A percentile compares a stretch with the other conserved stretches of the same genome.
These are phyloP conservation scores for Sarocladium oryzae DNA, from an alignment of 2,329 filamentous ascomycete genomes.

Conservation along the genomic window DNA sequence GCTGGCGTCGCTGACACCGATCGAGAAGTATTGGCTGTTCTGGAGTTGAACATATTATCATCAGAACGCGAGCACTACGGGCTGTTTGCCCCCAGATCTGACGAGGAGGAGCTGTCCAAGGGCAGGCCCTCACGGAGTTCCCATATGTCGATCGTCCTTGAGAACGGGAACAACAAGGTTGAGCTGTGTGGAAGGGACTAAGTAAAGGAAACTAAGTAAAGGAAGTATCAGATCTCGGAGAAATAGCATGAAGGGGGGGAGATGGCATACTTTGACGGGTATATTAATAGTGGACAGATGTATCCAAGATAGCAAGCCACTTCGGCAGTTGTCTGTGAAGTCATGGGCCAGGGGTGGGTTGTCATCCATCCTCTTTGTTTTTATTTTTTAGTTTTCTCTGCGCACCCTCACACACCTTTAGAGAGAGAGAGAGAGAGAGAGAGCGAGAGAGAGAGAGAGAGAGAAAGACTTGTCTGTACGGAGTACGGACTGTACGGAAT, in stretches of 20 bases:
- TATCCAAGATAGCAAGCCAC: neutral
- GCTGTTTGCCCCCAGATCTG: neutral
- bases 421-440: too few relatives aligned
- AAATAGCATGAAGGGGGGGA: neutral
- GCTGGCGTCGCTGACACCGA: neutral
- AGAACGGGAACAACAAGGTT: too few relatives aligned
- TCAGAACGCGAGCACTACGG: neutral
- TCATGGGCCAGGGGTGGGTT: neutral
- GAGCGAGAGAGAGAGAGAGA: too few relatives aligned
- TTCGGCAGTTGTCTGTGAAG: conserved; percentile 2
- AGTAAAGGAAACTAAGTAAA: neutral
- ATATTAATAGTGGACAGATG: conserved; percentile 6
- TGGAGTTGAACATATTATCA: neutral
- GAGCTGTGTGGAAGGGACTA: neutral
- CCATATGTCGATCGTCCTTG: neutral
- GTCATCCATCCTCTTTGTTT: neutral
- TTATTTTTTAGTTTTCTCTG: conserved; percentile 3
- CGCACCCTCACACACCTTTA: neutral
- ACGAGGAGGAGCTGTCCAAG: neutral
- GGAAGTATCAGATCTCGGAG: neutral
- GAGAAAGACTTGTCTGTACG: too few relatives aligned
- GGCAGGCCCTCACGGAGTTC: neutral
- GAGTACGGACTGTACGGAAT: too few relatives aligned
- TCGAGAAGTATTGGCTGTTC: neutral
- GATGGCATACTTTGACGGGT: neutral